phyloP scores from a whole-genome alignment of 345 rosid genomes.

The Eucalyptus virginea region DNA sequence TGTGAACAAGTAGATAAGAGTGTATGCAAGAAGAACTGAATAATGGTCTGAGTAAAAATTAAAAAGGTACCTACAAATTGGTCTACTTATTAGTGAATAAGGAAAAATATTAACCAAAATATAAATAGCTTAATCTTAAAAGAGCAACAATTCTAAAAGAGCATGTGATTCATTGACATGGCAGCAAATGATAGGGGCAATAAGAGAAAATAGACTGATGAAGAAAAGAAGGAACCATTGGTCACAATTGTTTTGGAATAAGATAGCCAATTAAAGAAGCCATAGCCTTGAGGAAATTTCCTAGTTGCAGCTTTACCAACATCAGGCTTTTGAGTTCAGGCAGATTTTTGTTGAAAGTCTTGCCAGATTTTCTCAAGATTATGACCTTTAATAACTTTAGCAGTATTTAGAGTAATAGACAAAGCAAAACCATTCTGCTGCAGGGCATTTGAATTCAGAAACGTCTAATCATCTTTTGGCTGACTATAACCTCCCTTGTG shows the following conservation, averaged over 20 bases:
- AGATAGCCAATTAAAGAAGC: not conserved
- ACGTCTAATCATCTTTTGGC: not conserved
- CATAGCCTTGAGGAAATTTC: not conserved
- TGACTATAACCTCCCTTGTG: not conserved
- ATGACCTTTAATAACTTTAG: not conserved
- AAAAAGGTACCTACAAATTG: not conserved
- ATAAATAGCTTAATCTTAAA: not conserved
- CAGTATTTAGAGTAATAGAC: not conserved
- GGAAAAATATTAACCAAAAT: not conserved
- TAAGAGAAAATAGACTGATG: not conserved
- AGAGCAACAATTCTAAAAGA: not conserved
- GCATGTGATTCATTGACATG: not conserved
- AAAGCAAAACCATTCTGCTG: not conserved
- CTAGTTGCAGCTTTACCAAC: not conserved
- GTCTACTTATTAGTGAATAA: not conserved
- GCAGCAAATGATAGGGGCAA: not conserved
- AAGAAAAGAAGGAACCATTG: not conserved
- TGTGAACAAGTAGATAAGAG: constrained; percentile 5
- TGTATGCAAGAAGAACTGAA: not conserved
- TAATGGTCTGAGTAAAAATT: not conserved
- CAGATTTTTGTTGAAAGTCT: not conserved
- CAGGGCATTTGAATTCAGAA: not conserved
- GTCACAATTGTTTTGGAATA: not conserved
- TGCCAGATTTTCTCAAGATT: not conserved
- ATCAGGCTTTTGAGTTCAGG: not conserved